Conservation (phyloP, 2,329 filamentous ascomycete species). For the Bipolaris victoriae region DNA sequence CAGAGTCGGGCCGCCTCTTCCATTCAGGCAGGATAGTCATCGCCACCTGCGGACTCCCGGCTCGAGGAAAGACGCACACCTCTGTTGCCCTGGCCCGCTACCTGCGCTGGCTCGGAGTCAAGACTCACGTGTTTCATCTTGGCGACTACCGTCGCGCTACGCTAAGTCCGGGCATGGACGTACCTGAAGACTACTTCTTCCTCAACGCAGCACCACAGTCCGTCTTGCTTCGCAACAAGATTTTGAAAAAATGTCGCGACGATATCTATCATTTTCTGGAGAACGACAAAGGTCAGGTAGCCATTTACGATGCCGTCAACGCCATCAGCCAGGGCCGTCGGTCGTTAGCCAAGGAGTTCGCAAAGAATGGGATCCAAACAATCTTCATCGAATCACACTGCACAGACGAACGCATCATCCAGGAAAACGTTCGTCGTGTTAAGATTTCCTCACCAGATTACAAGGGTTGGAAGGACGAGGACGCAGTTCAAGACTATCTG, state of each 20-base stretch:
- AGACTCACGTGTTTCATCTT: constrained; percentile 96
- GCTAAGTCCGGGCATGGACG: constrained; percentile 78
- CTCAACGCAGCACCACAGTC: constrained; percentile 91
- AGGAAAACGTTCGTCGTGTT: constrained; percentile 95
- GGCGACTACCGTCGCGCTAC: constrained; percentile 95
- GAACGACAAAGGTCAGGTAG: constrained; percentile 96
- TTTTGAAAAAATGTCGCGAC: constrained; percentile 94
- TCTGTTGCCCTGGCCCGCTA: constrained; percentile 95
- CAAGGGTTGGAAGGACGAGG: constrained; percentile 86
- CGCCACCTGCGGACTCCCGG: constrained; percentile 92
- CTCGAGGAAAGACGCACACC: constrained; percentile 96
- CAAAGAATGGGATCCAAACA: constrained; percentile 95
- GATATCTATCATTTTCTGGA: constrained; percentile 97
- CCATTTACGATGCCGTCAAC: constrained; percentile 98
- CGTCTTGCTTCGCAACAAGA: constrained; percentile 94
- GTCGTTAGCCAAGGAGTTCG: constrained; percentile 90
- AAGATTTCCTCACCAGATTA: constrained; percentile 99
- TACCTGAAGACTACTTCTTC: constrained; percentile 98
- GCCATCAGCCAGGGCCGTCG: constrained; percentile 81
- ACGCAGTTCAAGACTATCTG: constrained; percentile 91
- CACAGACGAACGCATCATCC: constrained; percentile 89
- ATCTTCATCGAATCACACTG: constrained; percentile 97
- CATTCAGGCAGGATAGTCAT: constrained; percentile 97
- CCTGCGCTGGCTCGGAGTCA: constrained; percentile 94
- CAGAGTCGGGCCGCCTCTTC: constrained; percentile 94